Evolutionary conservation across 2,329 filamentous ascomycete genomes (phyloP).

Genomic region (Xylaria sp.): DNA sequence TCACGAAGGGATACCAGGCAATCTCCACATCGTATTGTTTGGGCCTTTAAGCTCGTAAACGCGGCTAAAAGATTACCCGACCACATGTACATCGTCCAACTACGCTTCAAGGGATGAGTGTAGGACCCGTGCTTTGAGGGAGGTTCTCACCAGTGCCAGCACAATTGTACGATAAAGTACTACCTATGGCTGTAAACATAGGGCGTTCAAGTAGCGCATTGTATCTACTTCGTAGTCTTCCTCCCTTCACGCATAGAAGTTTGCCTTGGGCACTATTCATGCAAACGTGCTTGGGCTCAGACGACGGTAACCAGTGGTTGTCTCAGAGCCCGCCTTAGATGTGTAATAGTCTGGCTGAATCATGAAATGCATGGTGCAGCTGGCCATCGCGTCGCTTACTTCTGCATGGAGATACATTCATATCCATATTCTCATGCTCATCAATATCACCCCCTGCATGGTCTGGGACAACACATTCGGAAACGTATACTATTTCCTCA

Average conservation of each 20-base stretch:
- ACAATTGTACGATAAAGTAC: conserved; percentile 3
- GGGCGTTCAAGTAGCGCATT: conserved; percentile 9
- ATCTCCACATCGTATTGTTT: not conserved
- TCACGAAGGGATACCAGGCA: not conserved
- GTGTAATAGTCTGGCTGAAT: not conserved
- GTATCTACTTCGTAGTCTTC: not conserved
- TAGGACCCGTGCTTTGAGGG: not conserved
- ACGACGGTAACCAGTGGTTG: not conserved
- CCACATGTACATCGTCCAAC: not conserved
- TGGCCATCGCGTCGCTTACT: not conserved
- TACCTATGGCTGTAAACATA: not conserved
- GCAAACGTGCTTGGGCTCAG: not conserved
- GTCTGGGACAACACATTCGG: not conserved
- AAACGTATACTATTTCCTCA: not conserved
- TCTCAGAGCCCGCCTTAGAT: not conserved
- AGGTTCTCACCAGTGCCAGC: not conserved
- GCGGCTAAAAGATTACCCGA: not conserved
- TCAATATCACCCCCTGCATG: not conserved
- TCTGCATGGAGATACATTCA: not conserved
- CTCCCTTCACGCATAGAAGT: not conserved
- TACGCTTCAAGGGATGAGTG: not conserved
- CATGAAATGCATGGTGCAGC: not conserved
- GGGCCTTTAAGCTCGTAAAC: not conserved
- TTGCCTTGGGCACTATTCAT: conserved; percentile 23
- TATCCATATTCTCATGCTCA: not conserved